Evolutionary conservation across 805 yeast species (phyloP).

Genomic region (Candida wancherniae): DNA sequence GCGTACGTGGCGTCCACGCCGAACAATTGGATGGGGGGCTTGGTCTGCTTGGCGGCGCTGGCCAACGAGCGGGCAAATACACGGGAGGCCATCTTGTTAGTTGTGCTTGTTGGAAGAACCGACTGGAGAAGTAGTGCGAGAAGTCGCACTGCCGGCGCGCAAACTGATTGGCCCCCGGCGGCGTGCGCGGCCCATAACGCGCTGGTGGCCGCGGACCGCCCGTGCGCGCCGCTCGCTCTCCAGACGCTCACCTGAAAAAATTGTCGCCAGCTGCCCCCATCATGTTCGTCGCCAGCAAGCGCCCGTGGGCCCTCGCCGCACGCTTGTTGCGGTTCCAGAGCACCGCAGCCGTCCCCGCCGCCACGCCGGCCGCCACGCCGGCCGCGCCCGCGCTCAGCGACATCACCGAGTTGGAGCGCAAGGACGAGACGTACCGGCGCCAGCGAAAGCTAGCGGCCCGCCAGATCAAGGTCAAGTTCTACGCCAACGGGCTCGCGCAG

Average conservation of each 20-base stretch:
- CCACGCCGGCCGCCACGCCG: constrained; percentile 1
- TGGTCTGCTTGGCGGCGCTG: constrained; percentile 58
- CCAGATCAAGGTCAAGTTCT: constrained; percentile 64
- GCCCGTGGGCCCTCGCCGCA: constrained; percentile 12
- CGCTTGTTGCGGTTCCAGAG: constrained; percentile 15
- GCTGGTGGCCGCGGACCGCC: too few species aligned
- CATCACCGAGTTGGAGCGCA: constrained; percentile 71
- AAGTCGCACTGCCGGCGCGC: constrained; percentile 7
- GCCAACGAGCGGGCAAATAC: constrained; percentile 69
- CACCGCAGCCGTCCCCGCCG: constrained; percentile 6
- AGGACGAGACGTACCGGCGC: constrained; percentile 65
- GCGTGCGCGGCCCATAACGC: constrained; percentile 13
- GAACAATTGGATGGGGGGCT: constrained; percentile 89
- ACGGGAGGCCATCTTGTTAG: constrained; percentile 51
- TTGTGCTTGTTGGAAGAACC: too few species aligned
- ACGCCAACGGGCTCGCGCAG: constrained; percentile 66
- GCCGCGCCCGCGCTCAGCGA: constrained; percentile 23
- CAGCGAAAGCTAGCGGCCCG: constrained; percentile 71
- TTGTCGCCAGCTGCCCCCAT: constrained; percentile 3
- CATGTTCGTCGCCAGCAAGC: constrained; percentile 16
- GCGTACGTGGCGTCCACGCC: constrained; percentile 98
- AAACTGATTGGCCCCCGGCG: constrained; percentile 10
- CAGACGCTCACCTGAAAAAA: constrained; percentile 6
- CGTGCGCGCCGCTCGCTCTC: neutral
- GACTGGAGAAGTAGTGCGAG: too few species aligned